A percentile compares a stretch with the other conserved stretches of the same genome.
These are phyloP conservation scores for Solanum megistacrolobum DNA, from an alignment of 257 asterid species.

Conservation along the genomic window DNA sequence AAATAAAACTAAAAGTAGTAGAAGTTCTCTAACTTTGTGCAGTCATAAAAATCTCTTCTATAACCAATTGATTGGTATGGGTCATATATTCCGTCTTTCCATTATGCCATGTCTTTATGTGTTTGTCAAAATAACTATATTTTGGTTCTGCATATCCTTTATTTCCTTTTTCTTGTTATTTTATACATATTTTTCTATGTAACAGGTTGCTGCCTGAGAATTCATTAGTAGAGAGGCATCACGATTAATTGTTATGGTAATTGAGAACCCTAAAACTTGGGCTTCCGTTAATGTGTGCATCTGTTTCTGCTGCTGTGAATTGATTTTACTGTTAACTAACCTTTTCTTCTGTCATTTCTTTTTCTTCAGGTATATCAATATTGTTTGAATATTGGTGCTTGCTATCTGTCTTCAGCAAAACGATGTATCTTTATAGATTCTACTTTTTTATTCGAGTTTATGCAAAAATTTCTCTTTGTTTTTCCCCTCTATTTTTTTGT, in stretches of 20 bases:
- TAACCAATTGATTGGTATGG: not conserved
- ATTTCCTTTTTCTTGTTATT: not conserved
- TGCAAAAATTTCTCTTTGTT: not conserved
- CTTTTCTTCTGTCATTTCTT: not conserved
- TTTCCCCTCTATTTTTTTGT: not conserved
- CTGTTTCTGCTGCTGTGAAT: not conserved
- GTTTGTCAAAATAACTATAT: not conserved
- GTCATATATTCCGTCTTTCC: not conserved
- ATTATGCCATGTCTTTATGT: too few relatives aligned
- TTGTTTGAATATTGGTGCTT: not conserved
- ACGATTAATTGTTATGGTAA: not conserved
- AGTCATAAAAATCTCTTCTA: not conserved
- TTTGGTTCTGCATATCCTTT: not conserved
- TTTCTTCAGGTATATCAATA: not conserved
- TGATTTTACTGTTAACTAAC: not conserved
- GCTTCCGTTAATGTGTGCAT: not conserved
- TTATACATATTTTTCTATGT: not conserved
- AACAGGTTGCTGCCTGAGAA: slow-evolving; percentile 37
- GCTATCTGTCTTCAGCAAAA: not conserved
- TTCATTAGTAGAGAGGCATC: not conserved
- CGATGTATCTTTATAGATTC: not conserved
- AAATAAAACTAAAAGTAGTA: not conserved
- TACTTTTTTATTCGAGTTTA: not conserved
- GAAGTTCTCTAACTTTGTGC: not conserved
- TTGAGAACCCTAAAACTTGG: not conserved